phyloP scores from a whole-genome alignment of 2,329 filamentous ascomycete genomes.

The Herpomyces periplanetae region DNA sequence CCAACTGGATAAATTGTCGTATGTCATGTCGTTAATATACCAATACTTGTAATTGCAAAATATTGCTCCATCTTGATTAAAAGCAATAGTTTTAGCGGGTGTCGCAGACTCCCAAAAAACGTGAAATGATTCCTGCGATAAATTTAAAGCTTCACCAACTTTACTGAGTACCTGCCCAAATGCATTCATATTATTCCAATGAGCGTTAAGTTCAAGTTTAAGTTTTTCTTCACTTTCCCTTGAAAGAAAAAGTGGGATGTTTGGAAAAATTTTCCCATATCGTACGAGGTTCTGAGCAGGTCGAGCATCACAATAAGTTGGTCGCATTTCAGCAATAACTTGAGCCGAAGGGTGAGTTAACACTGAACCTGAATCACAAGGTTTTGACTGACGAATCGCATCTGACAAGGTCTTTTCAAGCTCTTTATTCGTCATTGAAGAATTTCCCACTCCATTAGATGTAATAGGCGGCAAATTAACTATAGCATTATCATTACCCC shows the following conservation, averaged over 20 bases:
- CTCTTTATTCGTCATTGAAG: no score
- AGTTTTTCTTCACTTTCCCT: slow-evolving; percentile 12
- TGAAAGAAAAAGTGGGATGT: slow-evolving; percentile 31
- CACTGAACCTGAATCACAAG: no score
- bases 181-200: slow-evolving; percentile 19
- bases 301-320: slow-evolving; percentile 46
- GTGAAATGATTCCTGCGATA: slow-evolving; percentile 27
- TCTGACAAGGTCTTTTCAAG: no score
- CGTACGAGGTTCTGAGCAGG: slow-evolving; percentile 31
- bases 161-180: slow-evolving; percentile 31
- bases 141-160: slow-evolving; percentile 26
- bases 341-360: no score
- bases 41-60: slow-evolving; percentile 79
- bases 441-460: no score
- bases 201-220: slow-evolving; percentile 15
- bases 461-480: no score
- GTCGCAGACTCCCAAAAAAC: slow-evolving; percentile 47
- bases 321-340: no score
- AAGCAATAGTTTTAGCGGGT: slow-evolving; percentile 62
- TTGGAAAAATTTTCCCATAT: slow-evolving; percentile 24
- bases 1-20: slow-evolving; percentile 41
- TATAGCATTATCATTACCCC: no score
- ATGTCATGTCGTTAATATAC: no score
- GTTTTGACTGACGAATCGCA: no score
- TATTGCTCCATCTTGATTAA: slow-evolving; percentile 49